Evolutionary conservation across 176 grass and related monocot species (phyloP), one percentile per base, ranked within the genome.

Genomic region (Aegilops tauschii): DNA sequence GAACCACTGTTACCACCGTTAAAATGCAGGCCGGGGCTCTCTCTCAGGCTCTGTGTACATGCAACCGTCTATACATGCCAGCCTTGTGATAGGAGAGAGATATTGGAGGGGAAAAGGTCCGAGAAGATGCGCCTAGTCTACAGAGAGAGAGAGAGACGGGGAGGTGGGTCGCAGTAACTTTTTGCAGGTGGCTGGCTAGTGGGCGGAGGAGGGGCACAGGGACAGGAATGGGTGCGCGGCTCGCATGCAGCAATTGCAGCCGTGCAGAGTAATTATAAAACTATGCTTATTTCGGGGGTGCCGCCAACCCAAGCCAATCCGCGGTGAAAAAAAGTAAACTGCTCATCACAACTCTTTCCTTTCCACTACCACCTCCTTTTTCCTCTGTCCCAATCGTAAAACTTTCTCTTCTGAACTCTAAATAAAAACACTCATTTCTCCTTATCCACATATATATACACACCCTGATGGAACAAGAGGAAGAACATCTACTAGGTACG

Each of bases 1-100:
- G n/a, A 67, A 39, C 45, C 37, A 36, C 81, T 79, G 11, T 88
- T 84, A 80, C 82, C 87, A 80, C 82, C 82, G 82, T 84, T 88
- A 88, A 70, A 59, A 20, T 35, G 64, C 65, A 67, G 59, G 40
- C 5, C 40, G 11, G 31, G 32, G 32, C 32, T 34, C 30, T 30
- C 30, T 56, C 3, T 21, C 18, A 20, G 54, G 5, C 16, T 54
- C 8, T 58, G 17, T 58, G 52, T 34, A 34, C 32, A 34, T 34
- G 32, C 32, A 34, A 34, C 32, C 32, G 32, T 34, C 32, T 14
- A 14, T 49, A 14, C 45, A 49, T 6, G 14, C 49, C 49, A 2
- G 49, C 14, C 49, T 17, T 17, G 49, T 7, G 50, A 16, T 3
- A 12, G 17, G 49, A 17, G 8, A 20, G 63, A 2, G 10, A 12